Percentiles rank a stretch among this genome's conserved stretches.
Conservation (phyloP, 2,329 filamentous ascomycete species). For the Colletotrichum sp. region DNA sequence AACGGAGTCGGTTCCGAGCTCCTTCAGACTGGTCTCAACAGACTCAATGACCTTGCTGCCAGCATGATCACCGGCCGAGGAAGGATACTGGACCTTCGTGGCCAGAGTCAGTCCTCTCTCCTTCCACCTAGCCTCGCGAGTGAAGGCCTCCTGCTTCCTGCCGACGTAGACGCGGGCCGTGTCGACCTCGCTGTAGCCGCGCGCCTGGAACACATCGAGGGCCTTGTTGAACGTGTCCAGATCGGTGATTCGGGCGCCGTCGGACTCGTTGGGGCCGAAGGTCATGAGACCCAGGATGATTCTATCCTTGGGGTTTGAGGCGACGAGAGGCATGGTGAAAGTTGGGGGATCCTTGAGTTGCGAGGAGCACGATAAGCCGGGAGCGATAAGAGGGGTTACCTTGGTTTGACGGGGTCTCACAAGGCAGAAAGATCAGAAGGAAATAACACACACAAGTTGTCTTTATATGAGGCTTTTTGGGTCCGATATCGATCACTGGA, state of each 20-base stretch:
- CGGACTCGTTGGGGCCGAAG: conserved; percentile 68
- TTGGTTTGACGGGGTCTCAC: not conserved
- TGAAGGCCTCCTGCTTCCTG: conserved; percentile 80
- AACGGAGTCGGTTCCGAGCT: conserved; percentile 74
- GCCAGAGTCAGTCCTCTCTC: conserved; percentile 78
- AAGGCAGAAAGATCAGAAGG: not conserved
- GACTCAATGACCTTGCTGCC: conserved; percentile 68
- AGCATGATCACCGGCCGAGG: conserved; percentile 62
- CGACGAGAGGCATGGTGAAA: conserved; percentile 52
- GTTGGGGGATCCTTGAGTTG: conserved; percentile 3
- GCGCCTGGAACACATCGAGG: conserved; percentile 77
- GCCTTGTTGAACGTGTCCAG: conserved; percentile 70
- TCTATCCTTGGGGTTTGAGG: conserved; percentile 58
- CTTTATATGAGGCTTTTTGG: not conserved
- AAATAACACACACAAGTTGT: not conserved
- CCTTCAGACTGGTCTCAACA: conserved; percentile 71
- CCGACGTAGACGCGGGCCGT: conserved; percentile 79
- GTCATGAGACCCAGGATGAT: conserved; percentile 89
- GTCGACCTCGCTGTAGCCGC: conserved; percentile 85
- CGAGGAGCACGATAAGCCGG: not conserved
- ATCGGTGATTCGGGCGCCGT: conserved; percentile 75
- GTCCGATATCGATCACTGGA: not conserved
- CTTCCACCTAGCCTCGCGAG: conserved; percentile 77
- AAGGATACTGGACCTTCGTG: conserved; percentile 76
- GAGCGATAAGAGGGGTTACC: not conserved